A percentile compares a stretch with the other conserved stretches of the same genome.
Conservation (phyloP, 257 asterid species). For the Paraleonurus japonicus region DNA sequence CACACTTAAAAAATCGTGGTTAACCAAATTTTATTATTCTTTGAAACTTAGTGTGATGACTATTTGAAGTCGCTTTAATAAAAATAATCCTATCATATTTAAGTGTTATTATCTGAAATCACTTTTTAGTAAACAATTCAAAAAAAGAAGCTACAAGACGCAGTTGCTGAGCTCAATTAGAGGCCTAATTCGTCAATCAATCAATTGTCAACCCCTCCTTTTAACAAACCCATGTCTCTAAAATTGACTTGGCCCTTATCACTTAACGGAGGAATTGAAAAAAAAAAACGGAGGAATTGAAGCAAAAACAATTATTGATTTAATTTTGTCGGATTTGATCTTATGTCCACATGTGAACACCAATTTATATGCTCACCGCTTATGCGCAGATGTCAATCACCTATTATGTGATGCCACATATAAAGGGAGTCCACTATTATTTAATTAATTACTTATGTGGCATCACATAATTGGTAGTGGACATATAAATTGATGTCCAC, state of each 20-base stretch:
- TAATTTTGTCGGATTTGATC: too few species aligned
- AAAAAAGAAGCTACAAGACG: conserved; percentile 34
- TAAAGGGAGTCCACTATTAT: too few species aligned
- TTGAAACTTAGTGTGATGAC: conserved; percentile 42
- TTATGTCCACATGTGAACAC: too few species aligned
- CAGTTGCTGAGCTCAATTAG: conserved; percentile 34
- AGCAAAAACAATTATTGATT: conserved; percentile 9
- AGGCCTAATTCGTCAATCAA: conserved; percentile 38
- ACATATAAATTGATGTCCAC: too few species aligned
- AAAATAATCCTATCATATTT: conserved; percentile 19
- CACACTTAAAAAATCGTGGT: too few species aligned
- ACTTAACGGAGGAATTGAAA: background rate
- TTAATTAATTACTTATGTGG: too few species aligned
- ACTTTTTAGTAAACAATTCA: conserved; percentile 40
- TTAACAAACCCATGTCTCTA: conserved; percentile 46
- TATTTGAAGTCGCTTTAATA: conserved; percentile 28
- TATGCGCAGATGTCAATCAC: too few species aligned
- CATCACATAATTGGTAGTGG: too few species aligned
- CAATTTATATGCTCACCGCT: too few species aligned
- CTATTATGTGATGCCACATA: too few species aligned
- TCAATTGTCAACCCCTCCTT: conserved; percentile 53
- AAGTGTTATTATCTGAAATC: conserved; percentile 36
- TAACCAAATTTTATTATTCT: conserved; percentile 16
- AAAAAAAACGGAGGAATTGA: background rate
- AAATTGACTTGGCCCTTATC: conserved; percentile 49